Evolutionary conservation across 2,329 filamentous ascomycete species (phyloP).

Genomic region (Whalleya microplaca): DNA sequence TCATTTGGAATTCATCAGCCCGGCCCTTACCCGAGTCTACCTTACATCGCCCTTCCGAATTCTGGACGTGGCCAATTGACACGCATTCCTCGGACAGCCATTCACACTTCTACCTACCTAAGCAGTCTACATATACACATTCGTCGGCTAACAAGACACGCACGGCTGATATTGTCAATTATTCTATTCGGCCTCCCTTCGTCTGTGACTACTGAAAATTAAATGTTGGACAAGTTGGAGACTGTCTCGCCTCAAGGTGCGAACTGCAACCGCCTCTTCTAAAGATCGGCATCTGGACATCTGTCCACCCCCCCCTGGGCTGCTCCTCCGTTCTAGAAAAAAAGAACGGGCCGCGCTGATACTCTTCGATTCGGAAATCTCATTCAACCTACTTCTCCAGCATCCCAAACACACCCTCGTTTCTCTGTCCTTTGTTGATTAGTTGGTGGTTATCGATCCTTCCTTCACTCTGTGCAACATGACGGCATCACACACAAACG

Average conservation of each 20-base stretch:
- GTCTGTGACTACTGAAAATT: constrained; percentile 12
- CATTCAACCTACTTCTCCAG: neutral
- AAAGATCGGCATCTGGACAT: constrained; percentile 30
- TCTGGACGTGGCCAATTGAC: neutral
- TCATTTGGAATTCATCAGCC: neutral
- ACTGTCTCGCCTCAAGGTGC: constrained; percentile 25
- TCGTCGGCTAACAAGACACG: constrained; percentile 11
- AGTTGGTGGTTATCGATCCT: constrained; percentile 9
- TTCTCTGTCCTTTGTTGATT: neutral
- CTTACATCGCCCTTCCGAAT: neutral
- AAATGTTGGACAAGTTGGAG: constrained; percentile 19
- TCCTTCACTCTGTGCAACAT: constrained; percentile 21
- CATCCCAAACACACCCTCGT: constrained; percentile 1
- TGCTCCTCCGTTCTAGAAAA: constrained; percentile 13
- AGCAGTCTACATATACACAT: neutral
- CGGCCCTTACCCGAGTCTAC: too few relatives aligned
- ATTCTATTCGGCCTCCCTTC: constrained; percentile 7
- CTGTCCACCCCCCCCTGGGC: constrained; percentile 21
- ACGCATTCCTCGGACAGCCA: neutral
- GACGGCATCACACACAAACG: constrained; percentile 30
- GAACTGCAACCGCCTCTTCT: constrained; percentile 16
- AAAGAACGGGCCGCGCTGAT: constrained; percentile 24
- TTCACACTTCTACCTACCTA: neutral
- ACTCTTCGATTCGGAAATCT: constrained; percentile 3
- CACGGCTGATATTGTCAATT: constrained; percentile 5